Evolutionary conservation across 2,329 filamentous ascomycete species (phyloP).

Genomic region (Albophoma yamanashiensis): DNA sequence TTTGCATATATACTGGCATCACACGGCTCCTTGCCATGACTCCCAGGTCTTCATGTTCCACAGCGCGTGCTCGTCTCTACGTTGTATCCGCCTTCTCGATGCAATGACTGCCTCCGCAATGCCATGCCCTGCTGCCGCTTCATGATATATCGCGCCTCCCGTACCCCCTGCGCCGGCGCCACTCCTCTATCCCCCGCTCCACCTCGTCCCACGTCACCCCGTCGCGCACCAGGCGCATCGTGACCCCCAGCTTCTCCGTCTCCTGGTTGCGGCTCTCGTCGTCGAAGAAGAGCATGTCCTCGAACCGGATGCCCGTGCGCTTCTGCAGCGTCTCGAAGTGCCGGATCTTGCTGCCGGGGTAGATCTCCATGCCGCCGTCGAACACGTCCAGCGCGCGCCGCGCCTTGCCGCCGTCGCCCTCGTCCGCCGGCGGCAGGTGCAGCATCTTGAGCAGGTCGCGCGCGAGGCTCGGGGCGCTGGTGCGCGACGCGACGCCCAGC

Average conservation of each 20-base stretch:
- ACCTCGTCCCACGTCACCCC: constrained; percentile 69
- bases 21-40: not conserved
- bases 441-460: constrained; percentile 70
- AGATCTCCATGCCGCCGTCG: constrained; percentile 52
- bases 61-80: not conserved
- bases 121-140: not conserved
- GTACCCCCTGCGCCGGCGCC: constrained; percentile 61
- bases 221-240: constrained; percentile 72
- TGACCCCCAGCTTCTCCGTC: constrained; percentile 67
- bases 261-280: constrained; percentile 82
- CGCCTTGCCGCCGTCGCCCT: constrained; percentile 19
- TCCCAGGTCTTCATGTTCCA: not conserved
- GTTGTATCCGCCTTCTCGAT: not conserved
- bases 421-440: constrained; percentile 33
- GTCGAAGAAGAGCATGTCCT: constrained; percentile 93
- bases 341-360: constrained; percentile 70
- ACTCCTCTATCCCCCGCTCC: constrained; percentile 68
- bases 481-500: constrained; percentile 72
- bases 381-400: constrained; percentile 47
- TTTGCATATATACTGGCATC: not conserved
- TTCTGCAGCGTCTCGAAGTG: constrained; percentile 70
- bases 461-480: constrained; percentile 67
- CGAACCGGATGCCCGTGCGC: constrained; percentile 58
- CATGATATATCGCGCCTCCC: not conserved
- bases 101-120: not conserved